These are phyloP conservation scores for Cladorrhinum sp. DNA, from an alignment of 2,329 filamentous ascomycete genomes.

Conservation along the genomic window DNA sequence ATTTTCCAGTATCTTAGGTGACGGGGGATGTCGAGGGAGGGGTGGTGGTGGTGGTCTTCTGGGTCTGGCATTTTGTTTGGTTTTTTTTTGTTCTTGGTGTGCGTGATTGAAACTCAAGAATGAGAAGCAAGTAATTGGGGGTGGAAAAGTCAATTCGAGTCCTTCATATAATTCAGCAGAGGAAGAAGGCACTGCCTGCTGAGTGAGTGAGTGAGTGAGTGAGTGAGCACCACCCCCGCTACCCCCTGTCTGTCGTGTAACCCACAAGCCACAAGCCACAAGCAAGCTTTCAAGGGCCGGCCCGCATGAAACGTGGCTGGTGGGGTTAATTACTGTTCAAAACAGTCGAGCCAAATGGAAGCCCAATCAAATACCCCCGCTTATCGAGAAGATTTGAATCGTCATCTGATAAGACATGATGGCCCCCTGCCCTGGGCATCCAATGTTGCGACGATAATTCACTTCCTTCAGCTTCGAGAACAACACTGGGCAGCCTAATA, in stretches of 20 bases:
- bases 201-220: too few species aligned
- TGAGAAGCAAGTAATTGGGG: background rate
- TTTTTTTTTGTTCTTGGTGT: too few species aligned
- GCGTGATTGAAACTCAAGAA: background rate
- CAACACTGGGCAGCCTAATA: background rate
- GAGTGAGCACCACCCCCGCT: slow-evolving; percentile 13
- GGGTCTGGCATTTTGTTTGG: slow-evolving; percentile 20
- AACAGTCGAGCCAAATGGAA: background rate
- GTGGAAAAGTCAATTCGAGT: background rate
- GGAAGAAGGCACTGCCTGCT: background rate
- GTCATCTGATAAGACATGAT: slow-evolving; percentile 20
- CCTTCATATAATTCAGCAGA: background rate
- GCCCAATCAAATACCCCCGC: slow-evolving; percentile 11
- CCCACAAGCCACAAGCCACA: background rate
- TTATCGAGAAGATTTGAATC: slow-evolving; percentile 14
- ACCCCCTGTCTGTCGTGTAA: slow-evolving; percentile 1
- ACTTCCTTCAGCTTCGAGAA: background rate
- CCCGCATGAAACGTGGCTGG: slow-evolving; percentile 12
- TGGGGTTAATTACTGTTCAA: background rate
- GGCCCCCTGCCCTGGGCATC: background rate
- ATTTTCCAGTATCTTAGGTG: slow-evolving; percentile 93
- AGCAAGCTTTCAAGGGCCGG: background rate
- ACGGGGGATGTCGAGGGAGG: slow-evolving; percentile 53
- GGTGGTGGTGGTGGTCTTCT: slow-evolving; percentile 9
- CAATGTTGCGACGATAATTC: background rate